phyloP scores from a whole-genome alignment of 108 stramenopile genomes.

The Skeletonema costatum region DNA sequence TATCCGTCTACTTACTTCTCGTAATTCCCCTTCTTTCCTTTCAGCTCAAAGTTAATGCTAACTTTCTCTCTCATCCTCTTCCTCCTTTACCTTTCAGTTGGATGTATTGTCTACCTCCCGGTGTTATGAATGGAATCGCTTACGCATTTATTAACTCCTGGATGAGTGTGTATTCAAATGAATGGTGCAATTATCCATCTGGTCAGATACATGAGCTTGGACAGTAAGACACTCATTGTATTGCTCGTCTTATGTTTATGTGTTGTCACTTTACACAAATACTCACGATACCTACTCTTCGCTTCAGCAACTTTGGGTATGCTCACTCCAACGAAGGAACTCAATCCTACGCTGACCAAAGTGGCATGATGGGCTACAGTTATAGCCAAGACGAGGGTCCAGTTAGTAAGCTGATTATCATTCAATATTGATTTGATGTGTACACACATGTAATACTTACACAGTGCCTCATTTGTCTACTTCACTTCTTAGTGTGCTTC shows the following conservation, averaged over 20 bases:
- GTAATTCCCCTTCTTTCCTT: neutral
- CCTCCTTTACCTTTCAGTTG: neutral
- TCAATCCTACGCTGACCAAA: conserved; percentile 10
- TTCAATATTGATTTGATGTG: neutral
- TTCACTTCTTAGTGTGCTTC: conserved; percentile 6
- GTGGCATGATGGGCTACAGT: conserved; percentile 9
- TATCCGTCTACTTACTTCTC: neutral
- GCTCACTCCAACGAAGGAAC: conserved; percentile 34
- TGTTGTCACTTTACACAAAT: no score
- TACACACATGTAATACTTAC: neutral
- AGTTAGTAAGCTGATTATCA: neutral
- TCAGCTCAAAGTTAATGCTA: no score
- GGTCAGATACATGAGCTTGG: conserved; percentile 46
- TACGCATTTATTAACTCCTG: conserved; percentile 54
- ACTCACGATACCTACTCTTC: no score
- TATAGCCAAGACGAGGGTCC: neutral
- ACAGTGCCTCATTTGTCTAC: neutral
- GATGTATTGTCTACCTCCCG: conserved; percentile 44
- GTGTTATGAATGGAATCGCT: conserved; percentile 29
- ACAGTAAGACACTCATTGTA: conserved; percentile 2
- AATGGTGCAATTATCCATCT: conserved; percentile 42
- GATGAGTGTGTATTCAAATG: conserved; percentile 53
- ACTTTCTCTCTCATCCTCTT: neutral
- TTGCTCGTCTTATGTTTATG: no score
- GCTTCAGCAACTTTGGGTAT: conserved; percentile 25